These are phyloP conservation scores for Gnomoniopsis smithogilvyi DNA, from an alignment of 2,329 filamentous ascomycete genomes.

Conservation along the genomic window DNA sequence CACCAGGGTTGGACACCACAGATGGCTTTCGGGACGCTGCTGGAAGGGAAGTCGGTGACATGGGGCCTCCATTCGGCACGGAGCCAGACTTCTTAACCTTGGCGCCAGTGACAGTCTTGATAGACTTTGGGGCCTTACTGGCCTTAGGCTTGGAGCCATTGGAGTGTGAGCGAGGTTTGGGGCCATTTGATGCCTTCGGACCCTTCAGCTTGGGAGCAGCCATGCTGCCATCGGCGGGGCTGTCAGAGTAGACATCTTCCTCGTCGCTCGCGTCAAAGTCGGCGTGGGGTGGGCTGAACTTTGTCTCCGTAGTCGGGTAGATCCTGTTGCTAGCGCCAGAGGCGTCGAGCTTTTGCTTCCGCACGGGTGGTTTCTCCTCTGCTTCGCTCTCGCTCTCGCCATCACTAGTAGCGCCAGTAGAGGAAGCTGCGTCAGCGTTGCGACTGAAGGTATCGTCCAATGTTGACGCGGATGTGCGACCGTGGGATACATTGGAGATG, in stretches of 20 bases:
- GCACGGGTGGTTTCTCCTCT: conserved; percentile 55
- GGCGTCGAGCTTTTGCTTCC: conserved; percentile 54
- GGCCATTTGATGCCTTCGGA: conserved; percentile 29
- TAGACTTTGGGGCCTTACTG: conserved; percentile 35
- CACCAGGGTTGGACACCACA: conserved; percentile 52
- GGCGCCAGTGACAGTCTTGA: conserved; percentile 29
- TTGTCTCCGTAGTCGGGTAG: conserved; percentile 50
- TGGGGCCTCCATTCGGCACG: conserved; percentile 36
- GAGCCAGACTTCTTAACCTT: conserved; percentile 52
- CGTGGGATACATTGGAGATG: conserved; percentile 89
- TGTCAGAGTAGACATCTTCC: conserved; percentile 51
- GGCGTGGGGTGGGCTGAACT: conserved; percentile 42
- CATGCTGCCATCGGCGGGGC: conserved; percentile 34
- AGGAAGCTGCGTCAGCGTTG: conserved; percentile 79
- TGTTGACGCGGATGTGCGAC: conserved; percentile 88
- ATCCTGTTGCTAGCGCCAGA: conserved; percentile 41
- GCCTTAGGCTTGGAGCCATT: conserved; percentile 36
- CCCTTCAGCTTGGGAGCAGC: conserved; percentile 39
- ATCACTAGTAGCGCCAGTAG: conserved; percentile 80
- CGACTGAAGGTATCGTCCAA: conserved; percentile 92
- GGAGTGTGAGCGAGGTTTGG: conserved; percentile 38
- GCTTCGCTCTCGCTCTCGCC: conserved; percentile 64
- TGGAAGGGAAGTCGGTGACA: conserved; percentile 65
- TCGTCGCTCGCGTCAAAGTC: conserved; percentile 53
- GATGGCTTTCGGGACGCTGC: conserved; percentile 74